Base-by-base conservation (phyloP, 805 yeast species). In the Suhomyces emberorum region DNA sequence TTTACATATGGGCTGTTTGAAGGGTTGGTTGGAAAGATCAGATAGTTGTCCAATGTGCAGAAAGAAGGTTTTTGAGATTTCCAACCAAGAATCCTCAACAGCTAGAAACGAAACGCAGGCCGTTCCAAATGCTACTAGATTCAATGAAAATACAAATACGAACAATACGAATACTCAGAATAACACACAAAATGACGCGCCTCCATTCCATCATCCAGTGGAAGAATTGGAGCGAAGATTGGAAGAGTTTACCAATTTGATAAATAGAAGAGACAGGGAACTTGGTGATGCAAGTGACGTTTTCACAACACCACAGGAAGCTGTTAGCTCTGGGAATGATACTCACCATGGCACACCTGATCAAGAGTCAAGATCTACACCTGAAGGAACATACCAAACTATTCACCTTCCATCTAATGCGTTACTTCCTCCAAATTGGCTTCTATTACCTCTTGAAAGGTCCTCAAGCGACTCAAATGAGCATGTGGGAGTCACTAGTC, bases 11-110 rank as follows among this genome's bases (percentile, higher is more conserved):
- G 89, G 93, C 4, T 93, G 98, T 58, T 70, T 93, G 43, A 84
- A 87, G 52, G 82, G 84, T 47, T 93, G 98, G 98, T 69, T 93
- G 48, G 95, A 86, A 53, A 74, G 95, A 46, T 87, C 96, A 0
- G 91, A 83, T 48, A 76, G 78, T n/a, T 93, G 98, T 64, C 98
- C 98, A 1, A 78, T 89, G 36, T 93, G 98, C 57, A 70, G 96
- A 42, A 69, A 81, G 20, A 76, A 79, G 8, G 95, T 88, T 5
- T 67, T 68, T 42, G 50, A 39, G 16, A 15, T 34, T 3, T 24
- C 19, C 22, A 20, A 20, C 10, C 23, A 7, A 20, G 30, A 23
- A n/a, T 12, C 31, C n/a, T 8, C 30, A 5, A n/a, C n/a, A n/a
- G 25, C 25, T 16, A 9, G 14, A 9, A 16, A 11, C 22, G 20